These are phyloP conservation scores for Eucalyptus melliodora DNA, from an alignment of 345 rosid genomes.

Conservation along the genomic window DNA sequence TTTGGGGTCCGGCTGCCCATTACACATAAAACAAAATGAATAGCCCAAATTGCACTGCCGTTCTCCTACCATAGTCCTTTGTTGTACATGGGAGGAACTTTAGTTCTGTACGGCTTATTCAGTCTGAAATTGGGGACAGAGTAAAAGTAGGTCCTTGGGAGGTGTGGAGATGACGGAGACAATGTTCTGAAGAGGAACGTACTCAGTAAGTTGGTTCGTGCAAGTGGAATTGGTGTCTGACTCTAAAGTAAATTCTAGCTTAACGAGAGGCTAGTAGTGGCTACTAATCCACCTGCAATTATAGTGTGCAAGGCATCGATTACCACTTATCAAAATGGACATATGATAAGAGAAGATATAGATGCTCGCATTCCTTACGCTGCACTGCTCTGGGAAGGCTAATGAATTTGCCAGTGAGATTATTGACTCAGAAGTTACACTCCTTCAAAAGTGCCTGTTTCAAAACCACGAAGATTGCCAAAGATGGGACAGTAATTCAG, in stretches of 20 bases:
- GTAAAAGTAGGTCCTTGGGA: background rate
- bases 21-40: background rate
- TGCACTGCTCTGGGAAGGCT: background rate
- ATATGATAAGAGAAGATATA: background rate
- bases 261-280: background rate
- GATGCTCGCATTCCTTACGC: background rate
- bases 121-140: background rate
- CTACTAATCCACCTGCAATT: background rate
- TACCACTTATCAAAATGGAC: accelerated
- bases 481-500: background rate
- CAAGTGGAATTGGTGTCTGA: background rate
- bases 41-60: background rate
- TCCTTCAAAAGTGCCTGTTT: background rate
- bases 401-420: background rate
- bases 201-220: background rate
- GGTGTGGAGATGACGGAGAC: background rate
- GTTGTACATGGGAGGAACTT: background rate
- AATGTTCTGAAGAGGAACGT: background rate
- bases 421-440: background rate
- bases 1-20: background rate
- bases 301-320: background rate
- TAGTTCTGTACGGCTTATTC: background rate
- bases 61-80: background rate
- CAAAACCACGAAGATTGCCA: background rate
- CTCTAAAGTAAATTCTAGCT: background rate